Conservation (phyloP, 495 filamentous ascomycete species). For the Aspergillus saccharolyticus region DNA sequence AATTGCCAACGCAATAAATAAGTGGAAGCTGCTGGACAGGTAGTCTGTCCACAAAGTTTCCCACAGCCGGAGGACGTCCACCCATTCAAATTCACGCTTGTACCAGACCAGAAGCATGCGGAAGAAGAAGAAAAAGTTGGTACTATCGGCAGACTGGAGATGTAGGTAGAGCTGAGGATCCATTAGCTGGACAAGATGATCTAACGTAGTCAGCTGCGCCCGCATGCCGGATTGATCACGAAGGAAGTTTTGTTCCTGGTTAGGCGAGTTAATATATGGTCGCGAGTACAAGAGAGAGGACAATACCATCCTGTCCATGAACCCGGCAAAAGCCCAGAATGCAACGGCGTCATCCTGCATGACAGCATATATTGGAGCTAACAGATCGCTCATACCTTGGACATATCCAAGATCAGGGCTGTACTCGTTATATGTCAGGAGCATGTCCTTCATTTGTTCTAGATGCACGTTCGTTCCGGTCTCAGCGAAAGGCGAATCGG, state of each 20-base stretch:
- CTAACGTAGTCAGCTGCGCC: slow-evolving; percentile 78
- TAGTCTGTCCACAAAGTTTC: slow-evolving; percentile 94
- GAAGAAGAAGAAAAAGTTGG: slow-evolving; percentile 99
- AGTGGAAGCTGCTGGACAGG: slow-evolving; percentile 78
- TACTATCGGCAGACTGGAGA: slow-evolving; percentile 81
- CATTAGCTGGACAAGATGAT: slow-evolving; percentile 93
- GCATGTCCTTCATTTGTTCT: slow-evolving; percentile 98
- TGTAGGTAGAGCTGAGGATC: slow-evolving; percentile 92
- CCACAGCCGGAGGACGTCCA: slow-evolving; percentile 82
- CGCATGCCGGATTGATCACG: slow-evolving; percentile 96
- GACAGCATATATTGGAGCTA: slow-evolving; percentile 93
- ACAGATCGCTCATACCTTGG: slow-evolving; percentile 96
- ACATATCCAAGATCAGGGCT: slow-evolving; percentile 93
- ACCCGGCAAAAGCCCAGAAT: slow-evolving; percentile 93
- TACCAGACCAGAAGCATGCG: slow-evolving; percentile 98
- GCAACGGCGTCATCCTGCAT: slow-evolving; percentile 95
- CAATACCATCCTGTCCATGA: slow-evolving; percentile 86
- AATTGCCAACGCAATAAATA: slow-evolving; percentile 91
- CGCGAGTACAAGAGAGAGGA: background rate
- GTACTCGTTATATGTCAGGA: slow-evolving; percentile 96
- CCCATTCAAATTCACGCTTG: slow-evolving; percentile 92
- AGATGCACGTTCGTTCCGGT: slow-evolving; percentile 93
- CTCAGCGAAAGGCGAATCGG: slow-evolving; percentile 88
- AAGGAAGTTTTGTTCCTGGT: slow-evolving; percentile 85
- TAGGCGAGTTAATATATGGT: slow-evolving; percentile 9